A percentile compares a stretch with the other conserved stretches of the same genome.
Conservation (phyloP, 2,329 filamentous ascomycete species). For the Alternaria consortialis region DNA sequence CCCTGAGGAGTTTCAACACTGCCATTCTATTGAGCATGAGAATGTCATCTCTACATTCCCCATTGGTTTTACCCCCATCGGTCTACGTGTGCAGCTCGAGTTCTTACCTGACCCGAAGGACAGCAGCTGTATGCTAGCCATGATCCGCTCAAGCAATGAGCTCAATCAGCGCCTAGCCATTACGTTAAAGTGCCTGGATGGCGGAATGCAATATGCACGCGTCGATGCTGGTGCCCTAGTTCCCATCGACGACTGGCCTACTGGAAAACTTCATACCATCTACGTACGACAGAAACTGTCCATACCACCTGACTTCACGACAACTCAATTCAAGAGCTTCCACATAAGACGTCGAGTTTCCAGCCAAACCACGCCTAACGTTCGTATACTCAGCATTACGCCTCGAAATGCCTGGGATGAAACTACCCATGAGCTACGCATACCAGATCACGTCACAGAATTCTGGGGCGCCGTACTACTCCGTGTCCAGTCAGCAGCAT, state of each 20-base stretch:
- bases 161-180: slow-evolving; percentile 38
- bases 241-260: slow-evolving; percentile 56
- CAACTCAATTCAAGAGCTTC: slow-evolving; percentile 31
- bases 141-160: slow-evolving; percentile 33
- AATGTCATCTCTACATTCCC: slow-evolving; percentile 28
- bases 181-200: slow-evolving; percentile 32
- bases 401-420: slow-evolving; percentile 27
- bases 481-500: slow-evolving; percentile 25
- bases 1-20: slow-evolving; percentile 33
- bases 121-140: slow-evolving; percentile 23
- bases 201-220: slow-evolving; percentile 46
- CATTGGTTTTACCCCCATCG: slow-evolving; percentile 31
- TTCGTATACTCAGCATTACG: slow-evolving; percentile 28
- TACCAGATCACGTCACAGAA: slow-evolving; percentile 19
- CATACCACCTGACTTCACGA: slow-evolving; percentile 34
- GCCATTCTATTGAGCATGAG: slow-evolving; percentile 33
- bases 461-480: slow-evolving; percentile 28
- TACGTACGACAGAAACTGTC: slow-evolving; percentile 35
- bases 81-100: slow-evolving; percentile 35
- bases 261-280: slow-evolving; percentile 31
- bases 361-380: slow-evolving; percentile 23
- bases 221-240: slow-evolving; percentile 60
- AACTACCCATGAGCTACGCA: slow-evolving; percentile 27
- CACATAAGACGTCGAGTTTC: slow-evolving; percentile 29
- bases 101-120: slow-evolving; percentile 29